Conservation (phyloP, 371 early-diverging fungal genomes). For the Mortierella sp. region DNA sequence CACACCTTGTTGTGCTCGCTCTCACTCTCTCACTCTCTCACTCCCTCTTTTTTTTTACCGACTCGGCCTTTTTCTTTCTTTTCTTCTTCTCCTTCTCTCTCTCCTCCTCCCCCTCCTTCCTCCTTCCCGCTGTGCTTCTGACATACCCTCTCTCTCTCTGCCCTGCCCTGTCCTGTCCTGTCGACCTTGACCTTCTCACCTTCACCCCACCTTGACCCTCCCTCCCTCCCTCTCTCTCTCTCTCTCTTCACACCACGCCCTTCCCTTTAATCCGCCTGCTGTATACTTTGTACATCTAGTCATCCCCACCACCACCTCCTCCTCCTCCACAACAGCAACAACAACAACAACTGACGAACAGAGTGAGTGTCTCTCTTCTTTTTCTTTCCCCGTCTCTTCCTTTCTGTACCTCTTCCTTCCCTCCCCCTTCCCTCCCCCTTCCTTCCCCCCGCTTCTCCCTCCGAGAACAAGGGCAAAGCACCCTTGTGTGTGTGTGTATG, state of each 20-base stretch:
- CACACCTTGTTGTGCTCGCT: neutral
- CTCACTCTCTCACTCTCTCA: neutral
- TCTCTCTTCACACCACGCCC: neutral
- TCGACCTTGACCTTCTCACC: neutral
- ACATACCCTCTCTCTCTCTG: neutral
- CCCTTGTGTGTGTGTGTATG: neutral
- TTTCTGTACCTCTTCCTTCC: neutral
- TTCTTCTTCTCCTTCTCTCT: neutral
- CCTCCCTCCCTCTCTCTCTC: too few relatives aligned
- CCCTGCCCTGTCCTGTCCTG: too few relatives aligned
- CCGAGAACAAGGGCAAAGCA: too few relatives aligned
- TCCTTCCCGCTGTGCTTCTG: neutral
- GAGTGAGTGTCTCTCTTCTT: conserved; percentile 24
- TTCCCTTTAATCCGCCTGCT: neutral
- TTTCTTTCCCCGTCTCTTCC: neutral
- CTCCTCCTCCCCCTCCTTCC: conserved; percentile 1
- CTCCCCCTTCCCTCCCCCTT: neutral
- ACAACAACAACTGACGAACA: conserved; percentile 21
- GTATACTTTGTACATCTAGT: too few relatives aligned
- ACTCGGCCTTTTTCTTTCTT: neutral
- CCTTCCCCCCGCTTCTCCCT: too few relatives aligned
- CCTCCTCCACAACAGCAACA: too few relatives aligned
- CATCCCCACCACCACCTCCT: too few relatives aligned
- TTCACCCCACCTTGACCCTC: too few relatives aligned
- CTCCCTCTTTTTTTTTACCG: neutral